Evolutionary conservation across 2,329 filamentous ascomycete genomes (phyloP).

Genomic region (Fusarium armeniacum): DNA sequence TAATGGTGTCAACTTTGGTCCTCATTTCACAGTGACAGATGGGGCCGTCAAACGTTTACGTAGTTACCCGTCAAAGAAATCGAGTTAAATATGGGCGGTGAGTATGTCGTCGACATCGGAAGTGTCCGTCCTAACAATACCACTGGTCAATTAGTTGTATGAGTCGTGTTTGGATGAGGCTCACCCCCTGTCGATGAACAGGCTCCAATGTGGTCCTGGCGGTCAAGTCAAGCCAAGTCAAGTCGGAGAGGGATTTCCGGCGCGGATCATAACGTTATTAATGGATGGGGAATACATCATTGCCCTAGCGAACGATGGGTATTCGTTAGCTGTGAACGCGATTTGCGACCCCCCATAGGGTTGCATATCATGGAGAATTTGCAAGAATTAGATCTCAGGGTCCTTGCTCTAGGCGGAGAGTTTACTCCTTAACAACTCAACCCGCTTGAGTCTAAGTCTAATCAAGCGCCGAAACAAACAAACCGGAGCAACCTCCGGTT

Average conservation of each 20-base stretch:
- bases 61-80: slow-evolving; percentile 3
- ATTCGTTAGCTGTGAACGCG: background rate
- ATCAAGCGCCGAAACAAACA: background rate
- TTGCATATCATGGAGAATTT: slow-evolving; percentile 2
- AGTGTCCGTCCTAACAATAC: background rate
- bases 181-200: background rate
- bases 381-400: slow-evolving; percentile 20
- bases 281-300: slow-evolving; percentile 5
- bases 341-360: background rate
- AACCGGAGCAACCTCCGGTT: slow-evolving; percentile 11
- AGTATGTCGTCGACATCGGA: slow-evolving; percentile 15
- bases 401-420: slow-evolving; percentile 33
- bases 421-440: slow-evolving; percentile 41
- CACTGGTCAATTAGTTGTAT: slow-evolving; percentile 6
- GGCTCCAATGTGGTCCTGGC: slow-evolving; percentile 6
- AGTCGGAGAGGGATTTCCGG: slow-evolving; percentile 46
- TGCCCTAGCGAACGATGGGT: slow-evolving; percentile 12
- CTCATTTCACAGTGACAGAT: slow-evolving; percentile 5
- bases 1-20: background rate
- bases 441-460: background rate
- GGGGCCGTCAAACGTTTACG: background rate
- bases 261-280: slow-evolving; percentile 18
- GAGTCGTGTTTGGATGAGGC: slow-evolving; percentile 9
- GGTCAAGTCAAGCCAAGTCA: slow-evolving; percentile 16
- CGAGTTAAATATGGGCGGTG: slow-evolving; percentile 29